Base-by-base conservation (phyloP, 352 stramenopile species). In the Aphanomyces invadans region DNA sequence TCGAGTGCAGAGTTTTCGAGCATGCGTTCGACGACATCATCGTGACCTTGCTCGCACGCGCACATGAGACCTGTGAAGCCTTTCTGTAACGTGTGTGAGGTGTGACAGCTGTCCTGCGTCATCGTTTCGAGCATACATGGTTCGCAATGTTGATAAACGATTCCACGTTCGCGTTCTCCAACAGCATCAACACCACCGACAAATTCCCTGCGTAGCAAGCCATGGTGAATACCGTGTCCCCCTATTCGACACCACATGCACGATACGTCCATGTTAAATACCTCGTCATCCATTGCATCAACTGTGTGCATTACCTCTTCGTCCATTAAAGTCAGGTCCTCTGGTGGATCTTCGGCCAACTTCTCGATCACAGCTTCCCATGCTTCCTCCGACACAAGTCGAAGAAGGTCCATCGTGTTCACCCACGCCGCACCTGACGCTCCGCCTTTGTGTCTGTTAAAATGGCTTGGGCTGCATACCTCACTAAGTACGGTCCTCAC, bases 11-110 rank as follows among this genome's bases (percentile, higher is more conserved):
- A 25, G 42, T 66, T 36, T 25, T 55, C 26, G 29, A 66, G 59
- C 23, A 66, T 25, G 44, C 53, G 46, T 17, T 52, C 59, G 21
- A 55, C 42, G 12, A 66, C 55, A 15, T 31, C 17, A 10, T 12
- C 29, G 44, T 66, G 42, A 2, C 59, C 59, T 66, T 66, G 38
- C 39, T 52, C 9, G 59, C 33, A n/a, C n/a, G n/a, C n/a, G n/a
- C n/a, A n/a, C n/a, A n/a, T n/a, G n/a, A n/a, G n/a, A n/a, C n/a
- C n/a, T n/a, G n/a, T n/a, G n/a, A n/a, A n/a, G n/a, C n/a, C n/a
- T n/a, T n/a, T n/a, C n/a, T n/a, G n/a, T n/a, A n/a, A n/a, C n/a
- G n/a, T n/a, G n/a, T n/a, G n/a, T n/a, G n/a, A 17, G 4, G 2
- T 23, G 46, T 21, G 19, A 54, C 25, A 10, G 28, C 10, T 23